Percentiles rank a stretch among this genome's conserved stretches.
These are phyloP conservation scores for Neonothopanus nambi DNA, from an alignment of 1,284 basidiomycete species.

Conservation along the genomic window DNA sequence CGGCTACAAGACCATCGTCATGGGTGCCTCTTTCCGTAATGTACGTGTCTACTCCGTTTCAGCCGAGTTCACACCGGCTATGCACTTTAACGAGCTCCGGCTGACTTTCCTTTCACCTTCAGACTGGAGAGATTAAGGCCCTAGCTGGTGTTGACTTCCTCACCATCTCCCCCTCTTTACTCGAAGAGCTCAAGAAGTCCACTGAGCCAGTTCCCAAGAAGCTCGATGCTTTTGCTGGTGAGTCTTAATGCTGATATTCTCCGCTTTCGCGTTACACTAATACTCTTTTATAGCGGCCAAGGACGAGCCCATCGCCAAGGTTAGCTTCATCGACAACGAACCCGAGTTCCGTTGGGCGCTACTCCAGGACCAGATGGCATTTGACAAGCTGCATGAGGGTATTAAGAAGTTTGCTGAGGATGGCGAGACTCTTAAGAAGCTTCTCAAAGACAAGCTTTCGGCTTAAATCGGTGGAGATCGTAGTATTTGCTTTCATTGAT, in stretches of 20 bases:
- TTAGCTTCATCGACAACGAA: constrained; percentile 90
- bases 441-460: constrained; percentile 80
- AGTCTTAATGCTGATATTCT: constrained; percentile 26
- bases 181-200: constrained; percentile 91
- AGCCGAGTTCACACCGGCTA: too few species aligned
- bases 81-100: background rate
- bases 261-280: constrained; percentile 1
- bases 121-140: constrained; percentile 91
- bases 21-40: constrained; percentile 99
- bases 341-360: constrained; percentile 94
- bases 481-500: background rate
- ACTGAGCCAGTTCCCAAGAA: constrained; percentile 80
- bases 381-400: constrained; percentile 96
- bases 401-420: constrained; percentile 98
- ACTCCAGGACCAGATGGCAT: constrained; percentile 91
- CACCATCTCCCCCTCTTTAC: constrained; percentile 89
- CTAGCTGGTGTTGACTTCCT: constrained; percentile 97
- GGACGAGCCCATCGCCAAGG: constrained; percentile 73
- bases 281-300: constrained; percentile 43
- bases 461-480: constrained; percentile 34
- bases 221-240: constrained; percentile 72
- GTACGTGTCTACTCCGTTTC: constrained; percentile 41
- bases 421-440: constrained; percentile 83
- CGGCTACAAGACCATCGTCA: constrained; percentile 98
- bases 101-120: constrained; percentile 16